Evolutionary conservation across 192 early-diverging fungal species (phyloP).

Genomic region (Haplosporangium gracile): DNA sequence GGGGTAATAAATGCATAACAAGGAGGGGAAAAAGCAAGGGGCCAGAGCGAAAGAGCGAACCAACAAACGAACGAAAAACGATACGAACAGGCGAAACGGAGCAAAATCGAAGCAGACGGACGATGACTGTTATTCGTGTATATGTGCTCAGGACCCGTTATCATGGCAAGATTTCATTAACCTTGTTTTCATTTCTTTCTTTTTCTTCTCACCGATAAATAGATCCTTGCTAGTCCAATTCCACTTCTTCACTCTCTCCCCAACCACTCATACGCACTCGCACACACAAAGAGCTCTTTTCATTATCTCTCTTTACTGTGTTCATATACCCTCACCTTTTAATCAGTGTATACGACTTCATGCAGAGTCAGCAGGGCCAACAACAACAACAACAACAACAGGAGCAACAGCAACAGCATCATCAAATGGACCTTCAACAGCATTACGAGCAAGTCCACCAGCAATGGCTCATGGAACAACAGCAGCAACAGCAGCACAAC

Average conservation of each 20-base stretch:
- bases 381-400: slow-evolving; percentile 15
- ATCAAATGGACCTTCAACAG: slow-evolving; percentile 32
- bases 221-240: neutral
- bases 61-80: neutral
- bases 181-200: slow-evolving; percentile 4
- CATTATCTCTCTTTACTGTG: neutral
- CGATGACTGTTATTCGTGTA: neutral
- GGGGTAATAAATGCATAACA: neutral
- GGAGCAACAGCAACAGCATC: neutral
- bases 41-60: neutral
- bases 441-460: slow-evolving; percentile 23
- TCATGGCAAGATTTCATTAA: slow-evolving; percentile 1
- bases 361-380: slow-evolving; percentile 10
- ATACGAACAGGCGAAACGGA: neutral
- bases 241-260: neutral
- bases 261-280: neutral
- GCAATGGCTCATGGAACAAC: slow-evolving; percentile 37
- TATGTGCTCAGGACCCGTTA: neutral
- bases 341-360: neutral
- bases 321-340: neutral
- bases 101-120: neutral
- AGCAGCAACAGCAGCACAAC: slow-evolving; percentile 43
- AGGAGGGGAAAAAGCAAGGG: neutral
- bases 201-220: neutral
- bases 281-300: neutral